These are phyloP conservation scores for Kockovaella imperatae DNA, from an alignment of 768 basidiomycete genomes.

Conservation along the genomic window DNA sequence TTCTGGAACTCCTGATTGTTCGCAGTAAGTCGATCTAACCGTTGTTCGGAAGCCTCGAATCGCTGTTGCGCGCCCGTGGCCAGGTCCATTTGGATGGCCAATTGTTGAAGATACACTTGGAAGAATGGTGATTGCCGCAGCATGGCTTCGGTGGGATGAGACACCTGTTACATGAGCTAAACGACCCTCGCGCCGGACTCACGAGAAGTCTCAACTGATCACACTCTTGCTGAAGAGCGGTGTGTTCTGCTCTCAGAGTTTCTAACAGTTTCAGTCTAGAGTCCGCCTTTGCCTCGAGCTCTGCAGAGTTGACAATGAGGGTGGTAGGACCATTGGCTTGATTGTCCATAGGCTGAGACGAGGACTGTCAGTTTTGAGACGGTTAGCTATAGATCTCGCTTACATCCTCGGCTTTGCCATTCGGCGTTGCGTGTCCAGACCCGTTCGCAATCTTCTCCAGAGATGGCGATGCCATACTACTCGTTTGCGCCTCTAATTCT, in stretches of 20 bases:
- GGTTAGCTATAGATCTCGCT: neutral
- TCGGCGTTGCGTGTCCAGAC: constrained; percentile 36
- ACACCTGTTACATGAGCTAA: constrained; percentile 10
- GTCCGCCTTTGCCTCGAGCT: constrained; percentile 31
- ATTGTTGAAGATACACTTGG: constrained; percentile 54
- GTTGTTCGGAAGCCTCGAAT: constrained; percentile 46
- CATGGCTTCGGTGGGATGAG: constrained; percentile 32
- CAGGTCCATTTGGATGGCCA: constrained; percentile 48
- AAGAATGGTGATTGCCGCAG: constrained; percentile 47
- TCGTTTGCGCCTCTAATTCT: constrained; percentile 11
- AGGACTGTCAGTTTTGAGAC: constrained; percentile 13
- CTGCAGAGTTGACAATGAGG: constrained; percentile 28
- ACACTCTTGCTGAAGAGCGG: constrained; percentile 20
- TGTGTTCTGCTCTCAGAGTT: constrained; percentile 27
- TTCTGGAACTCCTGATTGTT: constrained; percentile 32
- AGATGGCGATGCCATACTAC: constrained; percentile 20
- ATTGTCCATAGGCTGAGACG: constrained; percentile 20
- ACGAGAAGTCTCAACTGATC: constrained; percentile 27
- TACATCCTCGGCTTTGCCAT: constrained; percentile 26
- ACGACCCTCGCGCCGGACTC: neutral
- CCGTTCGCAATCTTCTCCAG: constrained; percentile 8
- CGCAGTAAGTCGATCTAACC: constrained; percentile 19
- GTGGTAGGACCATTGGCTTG: constrained; percentile 1
- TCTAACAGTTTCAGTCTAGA: constrained; percentile 28
- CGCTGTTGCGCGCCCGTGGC: constrained; percentile 37